A percentile compares a stretch with the other conserved stretches of the same genome.
phyloP scores from a whole-genome alignment of 2,329 filamentous ascomycete genomes.

The Botryotinia calthae region DNA sequence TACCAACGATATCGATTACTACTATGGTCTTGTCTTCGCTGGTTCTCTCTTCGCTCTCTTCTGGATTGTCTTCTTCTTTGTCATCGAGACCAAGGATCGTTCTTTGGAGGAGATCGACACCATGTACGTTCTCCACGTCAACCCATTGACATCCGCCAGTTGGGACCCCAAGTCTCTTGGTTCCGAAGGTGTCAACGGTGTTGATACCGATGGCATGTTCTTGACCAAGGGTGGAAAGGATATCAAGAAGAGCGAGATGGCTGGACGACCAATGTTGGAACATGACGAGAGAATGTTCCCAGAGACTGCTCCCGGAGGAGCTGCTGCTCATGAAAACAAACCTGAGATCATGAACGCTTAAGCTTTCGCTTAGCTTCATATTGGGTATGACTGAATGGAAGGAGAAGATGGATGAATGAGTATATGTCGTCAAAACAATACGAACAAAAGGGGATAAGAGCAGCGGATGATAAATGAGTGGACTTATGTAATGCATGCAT shows the following conservation, averaged over 20 bases:
- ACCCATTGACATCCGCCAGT: conserved; percentile 41
- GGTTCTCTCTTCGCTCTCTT: conserved; percentile 64
- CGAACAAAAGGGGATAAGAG: background rate
- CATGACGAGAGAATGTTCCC: conserved; percentile 29
- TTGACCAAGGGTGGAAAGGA: conserved; percentile 25
- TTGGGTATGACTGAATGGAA: background rate
- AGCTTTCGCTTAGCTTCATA: background rate
- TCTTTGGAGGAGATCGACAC: conserved; percentile 77
- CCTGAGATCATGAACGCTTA: conserved; percentile 3
- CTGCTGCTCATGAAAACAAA: background rate
- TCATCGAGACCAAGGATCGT: conserved; percentile 70
- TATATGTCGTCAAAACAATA: background rate
- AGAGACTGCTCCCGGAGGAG: conserved; percentile 12
- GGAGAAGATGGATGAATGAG: background rate
- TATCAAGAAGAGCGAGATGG: conserved; percentile 26
- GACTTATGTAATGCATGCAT: background rate
- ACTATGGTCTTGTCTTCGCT: conserved; percentile 72
- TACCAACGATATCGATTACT: conserved; percentile 59
- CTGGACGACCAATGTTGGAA: conserved; percentile 24
- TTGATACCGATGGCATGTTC: conserved; percentile 23
- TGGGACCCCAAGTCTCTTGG: conserved; percentile 32
- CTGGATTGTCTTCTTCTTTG: conserved; percentile 73
- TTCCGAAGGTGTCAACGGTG: conserved; percentile 23
- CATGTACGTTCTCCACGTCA: conserved; percentile 62
- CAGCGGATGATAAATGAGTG: background rate